Base-by-base conservation (phyloP, 768 basidiomycete species). In the Cubamyces lactineus region DNA sequence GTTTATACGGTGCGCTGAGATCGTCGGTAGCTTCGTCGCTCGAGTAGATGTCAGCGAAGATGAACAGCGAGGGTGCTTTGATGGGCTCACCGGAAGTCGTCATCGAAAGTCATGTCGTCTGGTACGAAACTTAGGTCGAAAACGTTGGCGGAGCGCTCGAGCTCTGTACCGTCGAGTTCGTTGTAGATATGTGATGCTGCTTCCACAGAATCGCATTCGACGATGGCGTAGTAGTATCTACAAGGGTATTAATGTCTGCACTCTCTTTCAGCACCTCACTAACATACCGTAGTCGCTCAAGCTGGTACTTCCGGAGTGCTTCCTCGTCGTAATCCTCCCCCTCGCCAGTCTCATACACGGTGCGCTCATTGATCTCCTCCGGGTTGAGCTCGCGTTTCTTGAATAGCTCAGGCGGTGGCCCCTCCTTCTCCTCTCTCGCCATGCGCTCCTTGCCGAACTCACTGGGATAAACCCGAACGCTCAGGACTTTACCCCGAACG, bases 71-170 rank as follows among this genome's bases (percentile, higher is more conserved):
- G 4, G 0, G 24, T 63, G 39, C 3, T n/a, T n/a, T 1, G 19
- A n/a, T 43, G 8, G 68, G 34, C 76, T 55, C 69, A 93, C 94
- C 91, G 80, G 67, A 79, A 84, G 59, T 91, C 86, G 16, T 84
- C 84, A 19, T 89, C 90, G 69, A 98, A 97, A 2, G 78, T 78
- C 94, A 96, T 95, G 23, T 82, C 89, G 30, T 94, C 87, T 0
- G 94, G 93, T 12, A 96, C 94, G 73, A 91, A 98, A 73, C 96
- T 97, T 38, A 99, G 76, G 71, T 99, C 92, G 62, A 99, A 89
- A 7, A 98, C 84, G 72, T 99, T 99, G 3, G 97, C 96, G 1
- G 96, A 97, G 30, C 94, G 87, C 74, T 98, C 97, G 16, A 98
- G 84, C 73, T 99, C 97, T 2, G 96, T 92, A 16, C 94, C 95